These are phyloP conservation scores for Holtermanniella nyarrowii DNA, from an alignment of 768 basidiomycete species.

Conservation along the genomic window DNA sequence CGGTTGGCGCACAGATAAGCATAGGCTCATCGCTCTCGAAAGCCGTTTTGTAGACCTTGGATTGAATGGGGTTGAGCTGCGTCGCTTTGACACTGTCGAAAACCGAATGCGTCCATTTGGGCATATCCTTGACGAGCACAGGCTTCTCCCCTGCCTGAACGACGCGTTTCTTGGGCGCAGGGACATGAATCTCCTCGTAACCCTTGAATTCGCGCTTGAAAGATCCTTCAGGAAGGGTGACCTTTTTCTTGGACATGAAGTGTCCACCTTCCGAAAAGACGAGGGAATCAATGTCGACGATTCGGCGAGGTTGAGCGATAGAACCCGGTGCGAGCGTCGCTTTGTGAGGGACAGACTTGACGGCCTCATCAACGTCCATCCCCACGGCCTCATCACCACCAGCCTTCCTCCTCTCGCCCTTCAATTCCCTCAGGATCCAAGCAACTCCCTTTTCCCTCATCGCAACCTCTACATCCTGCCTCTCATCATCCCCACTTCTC, in stretches of 20 bases:
- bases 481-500: constrained; percentile 75
- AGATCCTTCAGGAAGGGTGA: constrained; percentile 91
- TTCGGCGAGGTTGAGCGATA: constrained; percentile 65
- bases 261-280: constrained; percentile 95
- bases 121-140: constrained; percentile 62
- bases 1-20: constrained; percentile 92
- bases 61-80: constrained; percentile 81
- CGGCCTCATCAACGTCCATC: constrained; percentile 54
- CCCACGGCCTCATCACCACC: constrained; percentile 45
- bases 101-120: constrained; percentile 76
- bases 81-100: constrained; percentile 58
- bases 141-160: constrained; percentile 46
- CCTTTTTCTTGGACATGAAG: constrained; percentile 97
- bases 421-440: constrained; percentile 84
- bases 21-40: constrained; percentile 86
- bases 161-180: constrained; percentile 72
- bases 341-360: constrained; percentile 62
- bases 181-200: constrained; percentile 95
- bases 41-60: constrained; percentile 81
- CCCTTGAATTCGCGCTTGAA: constrained; percentile 95
- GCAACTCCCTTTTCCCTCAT: constrained; percentile 96
- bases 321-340: constrained; percentile 81
- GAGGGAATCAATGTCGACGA: constrained; percentile 83
- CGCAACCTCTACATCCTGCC: constrained; percentile 86
- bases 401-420: constrained; percentile 60